Conservation (phyloP, 176 grass and related monocot genomes). For the Oryza australiensis region DNA sequence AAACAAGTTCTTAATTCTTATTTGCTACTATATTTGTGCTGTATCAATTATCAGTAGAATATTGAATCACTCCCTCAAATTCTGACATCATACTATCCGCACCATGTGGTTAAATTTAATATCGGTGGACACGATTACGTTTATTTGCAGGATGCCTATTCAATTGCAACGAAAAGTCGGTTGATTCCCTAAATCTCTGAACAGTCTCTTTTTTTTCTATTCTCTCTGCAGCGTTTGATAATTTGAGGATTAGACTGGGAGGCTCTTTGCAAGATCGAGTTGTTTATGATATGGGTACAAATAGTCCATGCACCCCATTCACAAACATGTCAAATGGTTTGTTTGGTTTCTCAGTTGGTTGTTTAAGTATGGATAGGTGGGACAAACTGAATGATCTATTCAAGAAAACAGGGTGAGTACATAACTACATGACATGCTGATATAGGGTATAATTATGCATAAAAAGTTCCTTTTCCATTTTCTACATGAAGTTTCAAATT, state of each 20-base stretch:
- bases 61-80: neutral
- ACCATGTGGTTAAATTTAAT: neutral
- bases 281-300: constrained; percentile 66
- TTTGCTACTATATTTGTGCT: neutral
- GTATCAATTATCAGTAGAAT: neutral
- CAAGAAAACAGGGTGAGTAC: constrained; percentile 68
- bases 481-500: neutral
- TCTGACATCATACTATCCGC: neutral
- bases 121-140: neutral
- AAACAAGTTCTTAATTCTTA: neutral
- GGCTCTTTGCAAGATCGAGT: constrained; percentile 83
- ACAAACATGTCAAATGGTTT: constrained; percentile 67
- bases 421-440: neutral
- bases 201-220: neutral
- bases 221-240: constrained; percentile 55
- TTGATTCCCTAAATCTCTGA: constrained; percentile 19
- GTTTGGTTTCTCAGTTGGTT: constrained; percentile 92
- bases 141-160: neutral
- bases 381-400: constrained; percentile 81
- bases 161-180: neutral
- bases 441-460: neutral
- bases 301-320: constrained; percentile 65
- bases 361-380: constrained; percentile 89
- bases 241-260: constrained; percentile 74
- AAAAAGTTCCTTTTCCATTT: neutral